A percentile compares a stretch with the other conserved stretches of the same genome.
Conservation (phyloP, 2,329 filamentous ascomycete genomes). For the Xylariaceae sp. region DNA sequence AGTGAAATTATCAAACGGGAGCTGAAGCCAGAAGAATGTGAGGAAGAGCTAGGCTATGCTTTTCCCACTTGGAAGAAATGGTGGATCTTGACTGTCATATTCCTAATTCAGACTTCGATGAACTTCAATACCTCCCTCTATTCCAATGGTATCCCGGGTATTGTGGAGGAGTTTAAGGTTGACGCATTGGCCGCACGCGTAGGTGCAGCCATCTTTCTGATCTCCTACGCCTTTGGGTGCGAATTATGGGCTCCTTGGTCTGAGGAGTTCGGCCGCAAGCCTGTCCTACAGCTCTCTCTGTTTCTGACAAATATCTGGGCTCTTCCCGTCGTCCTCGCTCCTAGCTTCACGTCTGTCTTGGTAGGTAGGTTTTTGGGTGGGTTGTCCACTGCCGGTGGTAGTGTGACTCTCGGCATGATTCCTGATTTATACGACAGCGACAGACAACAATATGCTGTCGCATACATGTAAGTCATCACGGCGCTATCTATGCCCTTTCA, state of each 20-base stretch:
- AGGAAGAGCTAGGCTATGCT: conserved; percentile 59
- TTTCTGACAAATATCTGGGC: conserved; percentile 76
- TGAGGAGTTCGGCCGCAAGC: conserved; percentile 75
- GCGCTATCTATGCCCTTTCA: background rate
- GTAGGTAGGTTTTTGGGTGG: conserved; percentile 68
- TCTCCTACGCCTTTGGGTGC: conserved; percentile 79
- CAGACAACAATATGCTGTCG: conserved; percentile 69
- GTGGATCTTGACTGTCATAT: conserved; percentile 68
- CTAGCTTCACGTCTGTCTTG: conserved; percentile 67
- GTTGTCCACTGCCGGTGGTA: conserved; percentile 67
- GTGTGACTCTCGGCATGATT: conserved; percentile 70
- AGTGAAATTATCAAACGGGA: conserved; percentile 27
- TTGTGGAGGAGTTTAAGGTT: conserved; percentile 63
- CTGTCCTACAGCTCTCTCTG: conserved; percentile 67
- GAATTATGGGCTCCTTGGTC: conserved; percentile 87
- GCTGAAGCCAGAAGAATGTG: conserved; percentile 49
- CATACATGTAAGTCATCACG: conserved; percentile 48
- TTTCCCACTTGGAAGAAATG: conserved; percentile 64
- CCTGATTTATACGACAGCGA: conserved; percentile 70
- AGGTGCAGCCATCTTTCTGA: conserved; percentile 73
- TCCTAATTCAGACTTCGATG: conserved; percentile 71
- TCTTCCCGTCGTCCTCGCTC: conserved; percentile 65
- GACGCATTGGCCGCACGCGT: conserved; percentile 64
- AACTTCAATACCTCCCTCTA: conserved; percentile 75
- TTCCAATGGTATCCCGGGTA: conserved; percentile 63